These are phyloP conservation scores for Penicillium sp. DNA, from an alignment of 2,329 filamentous ascomycete species.

Conservation along the genomic window DNA sequence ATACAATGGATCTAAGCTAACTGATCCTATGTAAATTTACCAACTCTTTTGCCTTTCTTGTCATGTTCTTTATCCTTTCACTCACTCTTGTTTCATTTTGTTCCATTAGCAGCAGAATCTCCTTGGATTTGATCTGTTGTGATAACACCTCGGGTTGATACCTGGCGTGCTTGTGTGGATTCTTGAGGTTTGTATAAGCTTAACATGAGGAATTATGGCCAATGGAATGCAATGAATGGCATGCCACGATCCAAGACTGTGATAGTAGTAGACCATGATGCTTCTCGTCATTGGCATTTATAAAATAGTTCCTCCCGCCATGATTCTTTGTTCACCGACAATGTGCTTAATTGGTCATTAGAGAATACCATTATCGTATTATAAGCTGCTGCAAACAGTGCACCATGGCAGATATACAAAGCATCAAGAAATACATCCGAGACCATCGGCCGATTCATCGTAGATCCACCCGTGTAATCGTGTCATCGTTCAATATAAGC, in stretches of 20 bases:
- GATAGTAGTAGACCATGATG: too few relatives aligned
- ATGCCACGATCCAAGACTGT: background rate
- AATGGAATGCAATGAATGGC: background rate
- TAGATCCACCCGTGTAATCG: constrained; percentile 2
- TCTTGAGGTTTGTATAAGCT: background rate
- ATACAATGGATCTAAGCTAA: constrained; percentile 9
- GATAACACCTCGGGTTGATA: background rate
- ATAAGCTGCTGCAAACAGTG: background rate
- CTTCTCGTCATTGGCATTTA: too few relatives aligned
- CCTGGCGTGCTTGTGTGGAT: background rate
- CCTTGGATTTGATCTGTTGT: background rate
- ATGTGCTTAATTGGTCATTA: constrained; percentile 1
- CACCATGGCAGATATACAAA: background rate
- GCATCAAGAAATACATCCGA: background rate
- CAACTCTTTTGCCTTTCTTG: background rate
- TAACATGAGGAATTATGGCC: background rate
- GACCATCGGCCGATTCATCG: background rate
- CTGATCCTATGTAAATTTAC: too few relatives aligned
- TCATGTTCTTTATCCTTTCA: background rate
- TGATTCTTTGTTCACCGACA: too few relatives aligned
- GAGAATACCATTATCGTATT: constrained; percentile 1
- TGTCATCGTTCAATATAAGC: constrained; percentile 1
- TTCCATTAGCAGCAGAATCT: background rate
- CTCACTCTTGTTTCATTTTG: background rate
- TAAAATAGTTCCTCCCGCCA: too few relatives aligned